phyloP scores from a whole-genome alignment of 1,284 basidiomycete species.

The Phellinidium pouzarii region DNA sequence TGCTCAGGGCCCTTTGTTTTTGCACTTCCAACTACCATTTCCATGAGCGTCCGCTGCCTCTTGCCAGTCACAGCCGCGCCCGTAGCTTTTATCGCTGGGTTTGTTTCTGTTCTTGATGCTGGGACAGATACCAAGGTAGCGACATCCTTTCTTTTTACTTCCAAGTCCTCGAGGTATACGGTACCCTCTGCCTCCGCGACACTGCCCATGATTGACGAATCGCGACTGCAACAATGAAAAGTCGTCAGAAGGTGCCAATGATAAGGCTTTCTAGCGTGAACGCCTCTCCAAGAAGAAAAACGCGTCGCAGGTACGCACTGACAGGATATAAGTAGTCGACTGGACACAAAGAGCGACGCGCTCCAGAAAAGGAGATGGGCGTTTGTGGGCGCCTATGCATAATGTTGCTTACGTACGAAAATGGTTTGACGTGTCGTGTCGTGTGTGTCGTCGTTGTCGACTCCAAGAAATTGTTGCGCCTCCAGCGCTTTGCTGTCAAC shows the following conservation, averaged over 20 bases:
- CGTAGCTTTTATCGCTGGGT: conserved; percentile 21
- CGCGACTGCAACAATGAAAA: background rate
- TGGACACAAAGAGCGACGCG: background rate
- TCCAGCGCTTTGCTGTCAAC: conserved; percentile 15
- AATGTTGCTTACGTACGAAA: background rate
- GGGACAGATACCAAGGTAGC: conserved; percentile 11
- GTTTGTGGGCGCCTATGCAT: background rate
- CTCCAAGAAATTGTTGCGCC: background rate
- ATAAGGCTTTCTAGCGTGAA: background rate
- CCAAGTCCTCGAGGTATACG: conserved; percentile 56
- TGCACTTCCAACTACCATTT: conserved; percentile 48
- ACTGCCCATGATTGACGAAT: background rate
- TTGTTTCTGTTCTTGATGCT: background rate
- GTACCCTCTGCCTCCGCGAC: background rate
- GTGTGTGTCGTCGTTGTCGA: background rate
- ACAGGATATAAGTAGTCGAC: background rate
- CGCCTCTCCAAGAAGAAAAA: background rate
- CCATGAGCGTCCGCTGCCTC: conserved; percentile 56
- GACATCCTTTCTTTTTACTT: conserved; percentile 25
- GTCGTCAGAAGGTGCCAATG: background rate
- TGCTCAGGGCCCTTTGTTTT: conserved; percentile 28
- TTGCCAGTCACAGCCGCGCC: conserved; percentile 36
- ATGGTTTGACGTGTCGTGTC: background rate
- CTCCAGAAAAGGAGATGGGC: background rate
- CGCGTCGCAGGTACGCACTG: background rate